phyloP scores from a whole-genome alignment of 345 rosid genomes.

The Salix arbutifolia region DNA sequence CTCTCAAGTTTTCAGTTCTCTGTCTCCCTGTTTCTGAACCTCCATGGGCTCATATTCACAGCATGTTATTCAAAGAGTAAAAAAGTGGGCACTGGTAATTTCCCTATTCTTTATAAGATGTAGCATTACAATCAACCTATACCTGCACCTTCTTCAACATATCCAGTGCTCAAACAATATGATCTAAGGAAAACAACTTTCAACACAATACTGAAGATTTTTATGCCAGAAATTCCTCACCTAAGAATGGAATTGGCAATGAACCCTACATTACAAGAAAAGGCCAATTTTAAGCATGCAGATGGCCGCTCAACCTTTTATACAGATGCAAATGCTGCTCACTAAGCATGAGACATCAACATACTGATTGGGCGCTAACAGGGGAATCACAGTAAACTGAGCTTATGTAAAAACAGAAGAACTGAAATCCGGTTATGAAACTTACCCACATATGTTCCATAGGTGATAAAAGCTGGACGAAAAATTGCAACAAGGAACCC shows the following conservation, averaged over 20 bases:
- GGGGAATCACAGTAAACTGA: background rate
- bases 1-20: background rate
- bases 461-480: background rate
- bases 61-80: background rate
- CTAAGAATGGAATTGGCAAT: background rate
- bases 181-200: background rate
- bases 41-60: background rate
- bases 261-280: background rate
- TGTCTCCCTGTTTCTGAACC: background rate
- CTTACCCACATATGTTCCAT: slow-evolving; percentile 14
- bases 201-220: background rate
- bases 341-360: background rate
- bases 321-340: background rate
- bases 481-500: slow-evolving; percentile 4
- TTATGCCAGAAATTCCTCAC: background rate
- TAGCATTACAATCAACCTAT: background rate
- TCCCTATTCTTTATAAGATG: background rate
- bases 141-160: background rate
- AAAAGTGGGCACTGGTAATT: background rate
- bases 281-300: background rate
- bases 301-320: background rate
- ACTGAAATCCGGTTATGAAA: background rate
- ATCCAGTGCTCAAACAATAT: too few relatives aligned
- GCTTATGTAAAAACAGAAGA: background rate
- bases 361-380: background rate